Base-by-base conservation (phyloP, 176 grass and related monocot species). In the Aegilops bicornis region DNA sequence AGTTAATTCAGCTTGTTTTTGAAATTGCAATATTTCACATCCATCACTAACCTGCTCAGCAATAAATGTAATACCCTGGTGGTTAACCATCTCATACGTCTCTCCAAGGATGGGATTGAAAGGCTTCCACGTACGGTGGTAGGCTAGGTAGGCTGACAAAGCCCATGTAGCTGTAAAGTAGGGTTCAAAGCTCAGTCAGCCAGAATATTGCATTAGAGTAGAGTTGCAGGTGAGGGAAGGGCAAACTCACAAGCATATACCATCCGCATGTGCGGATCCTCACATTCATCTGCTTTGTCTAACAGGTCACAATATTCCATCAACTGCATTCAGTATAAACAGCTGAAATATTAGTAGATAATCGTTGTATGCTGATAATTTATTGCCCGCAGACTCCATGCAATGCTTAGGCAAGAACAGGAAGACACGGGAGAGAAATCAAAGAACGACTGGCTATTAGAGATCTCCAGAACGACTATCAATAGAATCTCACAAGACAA, bases 71-170 rank as follows among this genome's bases (percentile, higher is more conserved):
- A 99, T 82, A 32, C 97, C 97, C 64, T 90, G 58, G 80, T 98
- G 97, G 79, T 96, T 96, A 79, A 88, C 87, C 92, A 99, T 79
- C 85, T 99, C 97, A 83, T 89, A 99, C 12, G 97, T 99, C 77
- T 99, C 97, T 86, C 97, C 97, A 22, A 99, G 90, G 76, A 99
- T 99, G 0, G 97, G 94, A 90, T 99, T 99, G 81, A 99, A 99
- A 68, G 97, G 97, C 48, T 99, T 99, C 97, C 97, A 99, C 20
- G 92, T 62, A 80, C 97, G 90, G 7, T 99, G 97, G 79, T 87
- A 93, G 7, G 87, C 89, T 76, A 81, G 94, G 81, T 99, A 97
- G 78, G 83, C 82, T 2, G 97, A 99, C 78, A 99, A 84, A 89
- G 94, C 94, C 97, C 97, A 99, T 73, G 94, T 85, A 85, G 97